Evolutionary conservation across 768 basidiomycete species (phyloP), one percentile per base, ranked within the genome.

Genomic region (Phanerodontia chrysosporium): DNA sequence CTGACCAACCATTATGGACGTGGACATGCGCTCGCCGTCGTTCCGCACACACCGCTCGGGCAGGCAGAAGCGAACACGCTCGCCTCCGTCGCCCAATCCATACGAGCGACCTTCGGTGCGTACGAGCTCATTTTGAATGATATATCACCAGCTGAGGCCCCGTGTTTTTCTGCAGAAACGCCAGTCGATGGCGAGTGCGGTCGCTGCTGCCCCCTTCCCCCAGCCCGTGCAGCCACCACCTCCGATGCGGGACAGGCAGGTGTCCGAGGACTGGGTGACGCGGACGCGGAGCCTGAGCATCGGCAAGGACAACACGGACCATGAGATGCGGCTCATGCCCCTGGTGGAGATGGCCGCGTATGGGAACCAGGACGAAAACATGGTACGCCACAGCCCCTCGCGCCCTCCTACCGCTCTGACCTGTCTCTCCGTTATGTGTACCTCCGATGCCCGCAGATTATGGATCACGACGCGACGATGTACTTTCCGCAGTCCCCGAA

Each of bases 181-280:
- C 22, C 72, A 74, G 22, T 78, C 77, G 1, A 71, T 86, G 32
- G 39, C 39, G 39, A 75, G 74, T 42, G 68, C 45, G 2, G 10
- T 35, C 21, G 22, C 53, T 13, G 42, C n/a, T 25, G 21, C 76
- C 12, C 70, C 68, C 36, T 68, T 64, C 18, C 51, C 61, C 25
- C 44, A 64, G 30, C 59, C 62, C 18, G 30, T 57, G 10, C 59
- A 62, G 14, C 49, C 24, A 45, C 67, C 16, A 64, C 78, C 64
- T 73, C 77, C 44, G 70, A 73, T 18, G 30, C 18, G 35, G 35
- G 28, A 46, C 18, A 42, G 65, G 49, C 48, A 54, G 18, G 36
- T 51, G 25, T 79, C 82, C 9, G 89, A 90, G 58, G 89, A 91
- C 66, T 92, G 88, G 90, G 89, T 91, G 12, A 76, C 78, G 58